phyloP scores from a whole-genome alignment of 2,329 filamentous ascomycete genomes.

The Ascochyta fabae region DNA sequence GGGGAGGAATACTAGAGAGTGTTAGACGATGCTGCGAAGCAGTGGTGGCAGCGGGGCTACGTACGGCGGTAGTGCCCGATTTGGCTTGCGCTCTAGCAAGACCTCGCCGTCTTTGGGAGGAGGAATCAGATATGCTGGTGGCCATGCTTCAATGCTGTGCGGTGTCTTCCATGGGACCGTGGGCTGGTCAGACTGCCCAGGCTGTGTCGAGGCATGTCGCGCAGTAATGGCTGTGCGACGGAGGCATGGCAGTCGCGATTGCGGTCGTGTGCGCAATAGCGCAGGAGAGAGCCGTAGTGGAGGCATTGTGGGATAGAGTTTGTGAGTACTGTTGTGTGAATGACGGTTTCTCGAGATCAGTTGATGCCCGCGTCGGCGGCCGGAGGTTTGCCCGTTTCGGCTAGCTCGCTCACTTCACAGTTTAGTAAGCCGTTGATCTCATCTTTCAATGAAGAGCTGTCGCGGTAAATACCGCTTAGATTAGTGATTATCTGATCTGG shows the following conservation, averaged over 20 bases:
- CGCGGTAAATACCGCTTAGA: too few relatives aligned
- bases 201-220: slow-evolving; percentile 34
- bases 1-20: slow-evolving; percentile 38
- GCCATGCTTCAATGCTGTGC: slow-evolving; percentile 43
- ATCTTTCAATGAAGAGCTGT: not conserved
- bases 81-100: slow-evolving; percentile 41
- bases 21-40: not conserved
- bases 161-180: slow-evolving; percentile 49
- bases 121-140: slow-evolving; percentile 45
- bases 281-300: slow-evolving; percentile 34
- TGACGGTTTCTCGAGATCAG: slow-evolving; percentile 26
- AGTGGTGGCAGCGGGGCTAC: slow-evolving; percentile 3
- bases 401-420: not conserved
- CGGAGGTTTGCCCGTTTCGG: slow-evolving; percentile 12
- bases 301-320: slow-evolving; percentile 28
- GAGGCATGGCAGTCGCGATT: slow-evolving; percentile 30
- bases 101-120: slow-evolving; percentile 47
- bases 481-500: too few relatives aligned
- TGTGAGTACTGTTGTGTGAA: slow-evolving; percentile 10
- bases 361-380: slow-evolving; percentile 15
- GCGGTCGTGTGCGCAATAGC: slow-evolving; percentile 33
- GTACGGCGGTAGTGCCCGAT: slow-evolving; percentile 46
- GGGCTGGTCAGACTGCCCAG: slow-evolving; percentile 28
- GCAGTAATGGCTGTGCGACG: slow-evolving; percentile 25
- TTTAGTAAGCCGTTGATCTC: not conserved